These are phyloP conservation scores for Xylaria sp. DNA, from an alignment of 2,329 filamentous ascomycete species.

Conservation along the genomic window DNA sequence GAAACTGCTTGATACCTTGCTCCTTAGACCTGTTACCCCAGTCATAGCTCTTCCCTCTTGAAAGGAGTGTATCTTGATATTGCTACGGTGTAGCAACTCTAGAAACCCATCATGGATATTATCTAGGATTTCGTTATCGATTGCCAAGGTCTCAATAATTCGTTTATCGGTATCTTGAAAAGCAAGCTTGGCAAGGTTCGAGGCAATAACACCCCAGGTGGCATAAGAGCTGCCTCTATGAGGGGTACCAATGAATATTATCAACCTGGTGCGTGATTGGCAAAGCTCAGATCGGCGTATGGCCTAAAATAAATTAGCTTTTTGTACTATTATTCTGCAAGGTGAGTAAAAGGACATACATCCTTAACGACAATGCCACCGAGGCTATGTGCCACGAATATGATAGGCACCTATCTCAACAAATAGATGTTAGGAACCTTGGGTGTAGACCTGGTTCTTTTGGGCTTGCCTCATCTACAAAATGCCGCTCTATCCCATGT, in stretches of 20 bases:
- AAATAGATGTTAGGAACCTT: background rate
- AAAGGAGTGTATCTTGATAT: conserved; percentile 48
- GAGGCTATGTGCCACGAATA: conserved; percentile 14
- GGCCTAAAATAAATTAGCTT: conserved; percentile 30
- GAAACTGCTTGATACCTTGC: conserved; percentile 37
- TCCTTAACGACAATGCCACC: conserved; percentile 10
- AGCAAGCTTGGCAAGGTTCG: conserved; percentile 42
- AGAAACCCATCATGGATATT: conserved; percentile 46
- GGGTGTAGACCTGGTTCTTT: background rate
- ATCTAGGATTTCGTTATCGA: conserved; percentile 46
- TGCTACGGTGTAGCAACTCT: conserved; percentile 29
- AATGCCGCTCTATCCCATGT: conserved; percentile 41
- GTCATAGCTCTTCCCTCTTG: conserved; percentile 44
- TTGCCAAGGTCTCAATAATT: conserved; percentile 41
- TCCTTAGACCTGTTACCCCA: conserved; percentile 43
- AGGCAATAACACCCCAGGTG: conserved; percentile 43
- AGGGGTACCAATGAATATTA: conserved; percentile 49
- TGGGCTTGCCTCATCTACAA: conserved; percentile 38
- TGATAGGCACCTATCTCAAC: background rate
- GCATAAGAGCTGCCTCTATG: conserved; percentile 44
- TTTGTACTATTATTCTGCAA: background rate
- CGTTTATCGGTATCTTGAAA: conserved; percentile 44
- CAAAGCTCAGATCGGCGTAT: conserved; percentile 39
- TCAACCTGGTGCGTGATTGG: conserved; percentile 38
- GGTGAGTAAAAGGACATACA: conserved; percentile 2